Evolutionary conservation across 2,329 filamentous ascomycete genomes (phyloP).

Genomic region (Fusarium miscanthi): DNA sequence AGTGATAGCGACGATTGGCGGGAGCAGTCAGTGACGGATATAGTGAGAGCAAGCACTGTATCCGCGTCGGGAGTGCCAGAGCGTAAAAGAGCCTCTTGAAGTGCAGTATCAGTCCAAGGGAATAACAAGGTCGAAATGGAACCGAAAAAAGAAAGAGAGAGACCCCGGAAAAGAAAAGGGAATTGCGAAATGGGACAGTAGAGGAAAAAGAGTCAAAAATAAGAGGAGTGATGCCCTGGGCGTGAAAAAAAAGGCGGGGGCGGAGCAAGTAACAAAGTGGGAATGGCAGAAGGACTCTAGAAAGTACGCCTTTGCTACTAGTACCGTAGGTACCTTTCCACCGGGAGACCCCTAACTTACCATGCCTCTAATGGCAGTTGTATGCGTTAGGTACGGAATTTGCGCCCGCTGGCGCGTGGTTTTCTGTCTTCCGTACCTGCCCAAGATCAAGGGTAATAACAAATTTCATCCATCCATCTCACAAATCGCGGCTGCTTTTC

Average conservation of each 20-base stretch:
- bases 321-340: conserved; percentile 17
- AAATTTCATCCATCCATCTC: conserved; percentile 19
- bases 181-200: conserved; percentile 36
- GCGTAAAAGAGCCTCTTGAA: conserved; percentile 7
- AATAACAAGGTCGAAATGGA: conserved; percentile 35
- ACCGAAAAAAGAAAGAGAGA: conserved; percentile 11
- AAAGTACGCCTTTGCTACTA: conserved; percentile 5
- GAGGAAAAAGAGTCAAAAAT: conserved; percentile 38
- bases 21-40: background rate
- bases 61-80: background rate
- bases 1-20: background rate
- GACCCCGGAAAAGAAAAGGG: conserved; percentile 46
- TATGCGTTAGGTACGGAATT: conserved; percentile 24
- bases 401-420: conserved; percentile 33
- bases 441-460: conserved; percentile 14
- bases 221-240: conserved; percentile 23
- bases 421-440: conserved; percentile 23
- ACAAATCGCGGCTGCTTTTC: conserved; percentile 27
- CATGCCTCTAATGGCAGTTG: conserved; percentile 38
- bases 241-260: conserved; percentile 43
- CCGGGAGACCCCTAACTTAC: conserved; percentile 28
- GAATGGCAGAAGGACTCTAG: conserved; percentile 5
- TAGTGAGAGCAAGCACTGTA: conserved; percentile 2
- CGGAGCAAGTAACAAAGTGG: conserved; percentile 38
- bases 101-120: conserved; percentile 7